Evolutionary conservation across 73 alveolate genomes (phyloP).

Genomic region (Paramecium tetraurelia): DNA sequence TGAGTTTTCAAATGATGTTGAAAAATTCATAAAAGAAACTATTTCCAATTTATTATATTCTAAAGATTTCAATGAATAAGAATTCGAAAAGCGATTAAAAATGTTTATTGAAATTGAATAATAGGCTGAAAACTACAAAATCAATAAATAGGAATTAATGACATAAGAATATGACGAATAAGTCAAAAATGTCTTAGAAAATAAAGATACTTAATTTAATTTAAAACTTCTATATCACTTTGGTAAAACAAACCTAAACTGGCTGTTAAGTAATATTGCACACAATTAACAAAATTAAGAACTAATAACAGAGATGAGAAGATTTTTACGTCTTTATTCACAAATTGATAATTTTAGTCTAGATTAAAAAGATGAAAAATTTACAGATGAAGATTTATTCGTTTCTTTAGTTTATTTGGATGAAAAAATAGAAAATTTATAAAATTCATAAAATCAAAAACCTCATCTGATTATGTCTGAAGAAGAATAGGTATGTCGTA

Average conservation of each 20-base stretch:
- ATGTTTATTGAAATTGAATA: neutral
- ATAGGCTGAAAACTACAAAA: neutral
- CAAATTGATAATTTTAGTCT: neutral
- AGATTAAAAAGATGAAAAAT: neutral
- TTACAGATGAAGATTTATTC: neutral
- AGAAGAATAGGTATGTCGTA: too few species aligned
- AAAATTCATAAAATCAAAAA: neutral
- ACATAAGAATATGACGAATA: neutral
- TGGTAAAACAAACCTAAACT: neutral
- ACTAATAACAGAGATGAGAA: neutral
- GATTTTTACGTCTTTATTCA: neutral
- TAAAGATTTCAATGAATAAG: neutral
- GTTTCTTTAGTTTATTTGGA: neutral
- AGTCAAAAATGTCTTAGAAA: neutral
- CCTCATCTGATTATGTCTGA: too few species aligned
- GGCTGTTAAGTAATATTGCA: neutral
- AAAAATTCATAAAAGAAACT: neutral
- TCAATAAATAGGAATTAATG: neutral
- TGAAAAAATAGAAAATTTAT: neutral
- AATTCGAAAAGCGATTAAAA: neutral
- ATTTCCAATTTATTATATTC: neutral
- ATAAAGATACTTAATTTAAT: neutral
- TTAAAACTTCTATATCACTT: neutral
- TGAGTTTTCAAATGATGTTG: neutral
- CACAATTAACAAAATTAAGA: neutral